These are phyloP conservation scores for Rosa lucieae DNA, from an alignment of 306 rosid genomes.

Conservation along the genomic window DNA sequence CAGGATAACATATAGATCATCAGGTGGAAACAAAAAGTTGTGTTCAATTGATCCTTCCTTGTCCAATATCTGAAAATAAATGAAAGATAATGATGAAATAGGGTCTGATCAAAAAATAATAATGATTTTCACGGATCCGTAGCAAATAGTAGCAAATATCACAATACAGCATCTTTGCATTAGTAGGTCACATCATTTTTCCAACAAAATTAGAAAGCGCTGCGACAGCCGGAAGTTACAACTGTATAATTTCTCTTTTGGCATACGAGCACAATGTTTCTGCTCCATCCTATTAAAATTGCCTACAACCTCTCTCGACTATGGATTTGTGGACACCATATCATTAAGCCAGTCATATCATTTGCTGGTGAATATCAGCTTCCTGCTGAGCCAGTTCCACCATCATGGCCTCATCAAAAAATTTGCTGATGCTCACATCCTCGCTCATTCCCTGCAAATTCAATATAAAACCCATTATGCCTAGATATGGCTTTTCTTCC, in stretches of 20 bases:
- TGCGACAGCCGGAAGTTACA: neutral
- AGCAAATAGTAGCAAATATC: neutral
- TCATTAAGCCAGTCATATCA: slow-evolving; percentile 48
- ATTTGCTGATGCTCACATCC: slow-evolving; percentile 86
- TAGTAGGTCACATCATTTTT: neutral
- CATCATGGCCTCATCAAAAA: slow-evolving; percentile 99
- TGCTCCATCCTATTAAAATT: neutral
- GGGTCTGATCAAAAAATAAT: neutral
- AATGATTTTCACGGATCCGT: neutral
- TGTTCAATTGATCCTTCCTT: neutral
- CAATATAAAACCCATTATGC: neutral
- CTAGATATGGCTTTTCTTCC: neutral
- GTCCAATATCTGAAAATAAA: too few species aligned
- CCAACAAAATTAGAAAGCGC: neutral
- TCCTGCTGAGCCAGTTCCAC: slow-evolving; percentile 98
- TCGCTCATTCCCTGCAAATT: slow-evolving; percentile 93
- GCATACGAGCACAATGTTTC: neutral
- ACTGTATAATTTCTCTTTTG: neutral
- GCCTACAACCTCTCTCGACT: neutral
- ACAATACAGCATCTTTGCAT: neutral
- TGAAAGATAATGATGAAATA: neutral
- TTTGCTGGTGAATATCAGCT: slow-evolving; percentile 95
- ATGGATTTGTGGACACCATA: neutral
- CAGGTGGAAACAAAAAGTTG: neutral
- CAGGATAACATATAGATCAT: neutral